phyloP scores from a whole-genome alignment of 1,139 yeast species.

The Nematodospora anomalae region DNA sequence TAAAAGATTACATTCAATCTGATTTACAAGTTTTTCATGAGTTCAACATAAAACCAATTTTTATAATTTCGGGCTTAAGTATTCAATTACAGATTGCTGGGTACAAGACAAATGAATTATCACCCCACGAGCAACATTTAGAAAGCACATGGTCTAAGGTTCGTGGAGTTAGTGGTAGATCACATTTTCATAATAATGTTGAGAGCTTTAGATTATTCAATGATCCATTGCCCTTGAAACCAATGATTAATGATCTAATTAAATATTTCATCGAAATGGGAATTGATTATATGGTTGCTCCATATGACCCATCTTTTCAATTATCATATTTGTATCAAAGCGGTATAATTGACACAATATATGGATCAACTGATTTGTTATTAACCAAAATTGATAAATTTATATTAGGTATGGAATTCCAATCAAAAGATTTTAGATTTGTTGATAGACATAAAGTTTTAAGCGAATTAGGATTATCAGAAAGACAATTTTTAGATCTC shows the following conservation, averaged over 20 bases:
- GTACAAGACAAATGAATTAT: conserved; percentile 39
- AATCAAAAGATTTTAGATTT: conserved; percentile 61
- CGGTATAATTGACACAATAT: conserved; percentile 68
- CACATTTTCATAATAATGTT: conserved; percentile 26
- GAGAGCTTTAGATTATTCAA: conserved; percentile 49
- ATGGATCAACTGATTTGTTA: conserved; percentile 81
- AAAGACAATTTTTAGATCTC: conserved; percentile 72
- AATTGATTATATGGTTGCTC: conserved; percentile 74
- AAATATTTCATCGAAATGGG: conserved; percentile 55
- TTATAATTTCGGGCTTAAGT: conserved; percentile 64
- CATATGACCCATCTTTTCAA: conserved; percentile 82
- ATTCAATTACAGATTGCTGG: conserved; percentile 35
- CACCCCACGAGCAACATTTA: conserved; percentile 47
- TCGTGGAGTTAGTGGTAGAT: conserved; percentile 20
- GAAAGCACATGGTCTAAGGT: conserved; percentile 49
- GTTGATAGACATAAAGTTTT: conserved; percentile 62
- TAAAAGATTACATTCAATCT: conserved; percentile 56
- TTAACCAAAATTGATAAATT: conserved; percentile 67
- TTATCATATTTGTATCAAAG: conserved; percentile 65
- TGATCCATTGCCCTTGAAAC: conserved; percentile 48
- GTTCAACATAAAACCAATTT: conserved; percentile 69
- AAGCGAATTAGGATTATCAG: conserved; percentile 57
- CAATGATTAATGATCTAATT: conserved; percentile 57
- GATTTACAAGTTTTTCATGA: conserved; percentile 64
- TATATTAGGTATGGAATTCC: conserved; percentile 70